Base-by-base conservation (phyloP, 768 basidiomycete genomes). In the Chalciporus pseudorubinellus region DNA sequence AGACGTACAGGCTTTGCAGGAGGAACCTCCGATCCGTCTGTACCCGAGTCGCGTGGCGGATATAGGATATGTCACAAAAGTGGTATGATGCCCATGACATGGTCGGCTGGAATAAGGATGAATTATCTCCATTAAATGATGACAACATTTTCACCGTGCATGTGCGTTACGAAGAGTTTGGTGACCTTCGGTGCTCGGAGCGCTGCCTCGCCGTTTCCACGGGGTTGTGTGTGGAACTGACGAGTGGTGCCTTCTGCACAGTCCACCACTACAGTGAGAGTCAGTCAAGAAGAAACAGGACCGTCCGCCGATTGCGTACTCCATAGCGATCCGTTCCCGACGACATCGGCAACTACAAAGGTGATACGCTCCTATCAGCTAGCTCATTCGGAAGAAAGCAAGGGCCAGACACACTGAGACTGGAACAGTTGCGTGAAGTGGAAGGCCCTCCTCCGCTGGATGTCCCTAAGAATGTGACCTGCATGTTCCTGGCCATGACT, bases 81-180 rank as follows among this genome's bases (percentile, higher is more conserved):
- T 5, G 85, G 83, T 18, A 86, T 74, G 40, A 89, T 74, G 6
- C 88, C 90, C 78, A 87, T 83, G 40, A 81, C 76, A 67, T 92
- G 89, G 66, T 90, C 86, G 31, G 81, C 89, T 80, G 28, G 50
- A 54, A 39, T 39, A 42, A 40, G 40, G 29, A 38, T 50, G 28
- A 63, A 10, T 9, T 18, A 24, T 12, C 9, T 13, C 22, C 14
- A 16, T 12, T 12, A 29, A n/a, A 20, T 5, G 19, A 26, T 8
- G 28, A 38, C 14, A 38, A 38, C 13, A 12, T 34, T n/a, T 29
- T 57, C 14, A 84, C 91, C 81, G 61, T 93, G 91, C 81, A 92
- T 84, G 59, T 92, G 92, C 2, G 91, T 92, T 46, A 93, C 75
- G 65, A 93, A 92, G 39, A 94, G 77, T 61, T 85, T 89, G 3